These are phyloP conservation scores for Colletotrichum orchidophilum DNA, from an alignment of 2,329 filamentous ascomycete genomes.

Conservation along the genomic window DNA sequence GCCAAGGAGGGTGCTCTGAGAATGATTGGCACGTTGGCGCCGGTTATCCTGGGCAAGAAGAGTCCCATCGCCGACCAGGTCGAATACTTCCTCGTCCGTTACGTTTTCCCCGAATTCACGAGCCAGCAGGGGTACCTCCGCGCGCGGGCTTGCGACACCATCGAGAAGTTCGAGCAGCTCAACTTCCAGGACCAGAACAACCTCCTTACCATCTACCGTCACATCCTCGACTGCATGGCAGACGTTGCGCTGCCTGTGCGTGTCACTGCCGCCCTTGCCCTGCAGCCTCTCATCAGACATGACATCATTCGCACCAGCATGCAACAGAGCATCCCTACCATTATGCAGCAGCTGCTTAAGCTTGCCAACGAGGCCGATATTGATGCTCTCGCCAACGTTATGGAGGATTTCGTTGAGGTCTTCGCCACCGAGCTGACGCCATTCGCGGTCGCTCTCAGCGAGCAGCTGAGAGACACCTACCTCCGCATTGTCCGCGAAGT, in stretches of 20 bases:
- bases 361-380: constrained; percentile 98
- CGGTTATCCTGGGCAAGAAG: constrained; percentile 96
- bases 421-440: constrained; percentile 97
- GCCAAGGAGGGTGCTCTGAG: constrained; percentile 96
- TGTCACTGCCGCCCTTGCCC: constrained; percentile 90
- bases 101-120: constrained; percentile 97
- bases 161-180: constrained; percentile 97
- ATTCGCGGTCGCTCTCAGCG: constrained; percentile 94
- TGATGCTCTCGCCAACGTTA: constrained; percentile 95
- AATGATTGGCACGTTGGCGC: constrained; percentile 95
- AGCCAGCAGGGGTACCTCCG: constrained; percentile 92
- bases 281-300: constrained; percentile 95
- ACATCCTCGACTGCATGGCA: constrained; percentile 96
- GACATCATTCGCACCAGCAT: constrained; percentile 94
- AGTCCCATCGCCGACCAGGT: constrained; percentile 97
- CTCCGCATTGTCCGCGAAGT: constrained; percentile 92
- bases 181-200: constrained; percentile 98
- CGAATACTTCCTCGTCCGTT: constrained; percentile 97
- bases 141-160: constrained; percentile 93
- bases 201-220: constrained; percentile 93
- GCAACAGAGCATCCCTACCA: constrained; percentile 97
- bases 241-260: constrained; percentile 92
- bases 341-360: constrained; percentile 98
- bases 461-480: constrained; percentile 96
- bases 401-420: constrained; percentile 99